These are phyloP conservation scores for Dactylorhiza incarnata DNA, from an alignment of 106 monocot genomes.

Conservation along the genomic window DNA sequence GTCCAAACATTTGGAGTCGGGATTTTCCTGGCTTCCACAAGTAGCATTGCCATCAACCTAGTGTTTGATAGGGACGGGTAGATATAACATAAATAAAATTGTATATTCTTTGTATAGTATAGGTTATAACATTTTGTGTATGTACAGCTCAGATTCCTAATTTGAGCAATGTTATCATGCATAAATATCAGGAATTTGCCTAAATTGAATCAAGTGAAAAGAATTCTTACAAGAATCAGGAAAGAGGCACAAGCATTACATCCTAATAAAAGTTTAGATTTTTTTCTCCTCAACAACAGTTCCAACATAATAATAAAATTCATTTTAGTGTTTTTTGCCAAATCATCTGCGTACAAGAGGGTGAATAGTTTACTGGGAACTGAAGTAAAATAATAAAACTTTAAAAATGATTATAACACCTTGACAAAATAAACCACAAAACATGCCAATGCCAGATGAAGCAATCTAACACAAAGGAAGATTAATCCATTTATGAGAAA, in stretches of 20 bases:
- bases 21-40: too few relatives aligned
- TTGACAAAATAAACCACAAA: neutral
- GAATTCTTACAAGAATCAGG: neutral
- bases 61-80: too few relatives aligned
- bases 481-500: neutral
- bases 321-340: neutral
- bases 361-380: neutral
- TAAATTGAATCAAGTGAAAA: too few relatives aligned
- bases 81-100: too few relatives aligned
- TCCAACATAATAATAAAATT: slow-evolving; percentile 2
- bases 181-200: too few relatives aligned
- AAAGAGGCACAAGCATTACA: neutral
- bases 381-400: neutral
- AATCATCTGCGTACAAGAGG: neutral
- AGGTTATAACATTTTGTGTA: too few relatives aligned
- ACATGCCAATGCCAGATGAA: neutral
- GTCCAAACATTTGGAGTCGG: too few relatives aligned
- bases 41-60: too few relatives aligned
- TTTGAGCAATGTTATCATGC: too few relatives aligned
- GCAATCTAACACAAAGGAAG: slow-evolving; percentile 1
- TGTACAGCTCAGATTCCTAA: too few relatives aligned
- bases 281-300: neutral
- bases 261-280: neutral
- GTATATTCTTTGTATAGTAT: too few relatives aligned
- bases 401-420: neutral